phyloP scores from a whole-genome alignment of 495 filamentous ascomycete genomes.

The Neurospora sp. region DNA sequence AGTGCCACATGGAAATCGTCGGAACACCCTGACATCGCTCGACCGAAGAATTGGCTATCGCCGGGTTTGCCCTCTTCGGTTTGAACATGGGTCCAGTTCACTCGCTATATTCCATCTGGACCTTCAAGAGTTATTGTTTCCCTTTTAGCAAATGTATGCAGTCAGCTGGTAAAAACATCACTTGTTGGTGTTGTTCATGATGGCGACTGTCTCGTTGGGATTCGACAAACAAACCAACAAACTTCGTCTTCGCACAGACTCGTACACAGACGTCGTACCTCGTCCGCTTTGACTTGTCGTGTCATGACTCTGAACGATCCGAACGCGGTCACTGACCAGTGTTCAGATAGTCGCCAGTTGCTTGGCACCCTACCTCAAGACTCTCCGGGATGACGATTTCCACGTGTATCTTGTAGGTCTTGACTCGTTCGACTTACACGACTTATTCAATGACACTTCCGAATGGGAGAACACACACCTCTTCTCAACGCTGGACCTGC shows the following conservation, averaged over 20 bases:
- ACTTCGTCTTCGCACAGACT: background rate
- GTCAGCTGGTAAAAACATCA: background rate
- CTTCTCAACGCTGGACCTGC: too few species aligned
- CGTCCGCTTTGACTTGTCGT: background rate
- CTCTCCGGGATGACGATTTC: background rate
- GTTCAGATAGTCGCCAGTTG: background rate
- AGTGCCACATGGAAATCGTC: background rate
- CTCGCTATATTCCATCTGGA: too few species aligned
- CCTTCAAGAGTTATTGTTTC: too few species aligned
- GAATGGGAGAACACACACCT: too few species aligned
- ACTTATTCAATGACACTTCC: too few species aligned
- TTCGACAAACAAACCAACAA: background rate
- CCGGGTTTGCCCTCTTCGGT: too few species aligned
- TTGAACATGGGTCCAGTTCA: too few species aligned
- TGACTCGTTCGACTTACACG: too few species aligned
- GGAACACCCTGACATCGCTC: background rate
- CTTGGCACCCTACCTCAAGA: background rate
- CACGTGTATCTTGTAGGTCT: background rate
- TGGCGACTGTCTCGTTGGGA: background rate
- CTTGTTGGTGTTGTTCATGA: background rate
- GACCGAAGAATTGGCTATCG: too few species aligned
- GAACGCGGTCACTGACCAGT: background rate
- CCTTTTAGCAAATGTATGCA: background rate
- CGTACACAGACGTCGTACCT: background rate
- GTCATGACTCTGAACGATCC: background rate